Conservation (phyloP, 495 filamentous ascomycete species). For the Podospora australis region DNA sequence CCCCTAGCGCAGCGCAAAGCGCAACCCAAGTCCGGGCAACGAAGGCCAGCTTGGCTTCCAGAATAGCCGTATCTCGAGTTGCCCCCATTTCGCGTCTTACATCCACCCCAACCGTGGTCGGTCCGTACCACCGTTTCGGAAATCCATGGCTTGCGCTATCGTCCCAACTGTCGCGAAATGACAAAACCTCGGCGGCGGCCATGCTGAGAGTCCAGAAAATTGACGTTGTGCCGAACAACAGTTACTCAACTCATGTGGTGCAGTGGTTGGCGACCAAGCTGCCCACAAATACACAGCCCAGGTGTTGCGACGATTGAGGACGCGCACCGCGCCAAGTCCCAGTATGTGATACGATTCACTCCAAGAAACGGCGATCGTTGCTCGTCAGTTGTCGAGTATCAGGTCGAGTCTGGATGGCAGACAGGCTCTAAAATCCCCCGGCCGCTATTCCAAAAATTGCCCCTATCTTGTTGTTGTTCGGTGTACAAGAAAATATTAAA, state of each 20-base stretch:
- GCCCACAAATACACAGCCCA: too few relatives aligned
- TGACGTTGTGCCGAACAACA: conserved; percentile 25
- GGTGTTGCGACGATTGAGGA: too few relatives aligned
- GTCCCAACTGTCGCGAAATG: conserved; percentile 27
- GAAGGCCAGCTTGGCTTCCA: conserved; percentile 20
- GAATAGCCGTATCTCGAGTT: neutral
- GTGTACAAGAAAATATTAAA: too few relatives aligned
- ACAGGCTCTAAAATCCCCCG: too few relatives aligned
- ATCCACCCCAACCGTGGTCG: conserved; percentile 8
- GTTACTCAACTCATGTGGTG: conserved; percentile 39
- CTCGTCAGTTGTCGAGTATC: too few relatives aligned
- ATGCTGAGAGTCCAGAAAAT: conserved; percentile 36
- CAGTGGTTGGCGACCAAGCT: conserved; percentile 20
- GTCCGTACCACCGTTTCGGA: conserved; percentile 1
- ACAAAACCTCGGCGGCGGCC: conserved; percentile 35
- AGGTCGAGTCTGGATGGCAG: too few relatives aligned
- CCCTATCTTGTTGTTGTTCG: conserved; percentile 12
- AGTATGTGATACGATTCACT: too few relatives aligned
- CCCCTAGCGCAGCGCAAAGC: conserved; percentile 17
- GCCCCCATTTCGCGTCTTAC: conserved; percentile 14
- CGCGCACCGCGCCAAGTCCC: too few relatives aligned
- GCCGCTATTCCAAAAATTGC: conserved; percentile 12
- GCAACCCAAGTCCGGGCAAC: conserved; percentile 30
- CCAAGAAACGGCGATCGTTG: too few relatives aligned
- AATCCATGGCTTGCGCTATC: conserved; percentile 21